Base-by-base conservation (phyloP, 2,329 filamentous ascomycete genomes). In the Orbilia brochopaga region DNA sequence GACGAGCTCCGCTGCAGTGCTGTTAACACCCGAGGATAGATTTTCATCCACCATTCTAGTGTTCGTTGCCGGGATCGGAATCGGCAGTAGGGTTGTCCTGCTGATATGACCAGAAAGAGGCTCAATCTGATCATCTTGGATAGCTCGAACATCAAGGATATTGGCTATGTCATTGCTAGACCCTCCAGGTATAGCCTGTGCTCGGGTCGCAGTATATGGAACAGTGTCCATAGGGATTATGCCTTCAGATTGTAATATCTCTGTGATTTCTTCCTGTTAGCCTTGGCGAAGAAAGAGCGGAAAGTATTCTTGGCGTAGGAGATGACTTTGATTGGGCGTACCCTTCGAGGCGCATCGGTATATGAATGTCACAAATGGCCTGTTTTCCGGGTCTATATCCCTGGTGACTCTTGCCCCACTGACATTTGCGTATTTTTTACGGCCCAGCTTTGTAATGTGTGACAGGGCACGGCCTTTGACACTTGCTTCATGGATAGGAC, bases 261-360 rank as follows among this genome's bases (percentile, higher is more conserved):
- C 48, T 52, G n/a, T 8, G 7, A 24, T 10, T 23, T 23, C 10
- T 11, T 21, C 32, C 32, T 13, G 32, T 37, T 37, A 6, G 6
- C 13, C 7, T 7, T 37, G 32, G 6, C 13, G 6, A 37, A 13
- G 32, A 13, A 7, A 37, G 32, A 37, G 13, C 32, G 13, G 32
- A 37, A 6, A 37, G 13, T 37, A 37, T 6, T 6, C 7, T 7
- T 37, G 32, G 44, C 13, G 13, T 23, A 11, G 21, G 6, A 48
- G n/a, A n/a, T n/a, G n/a, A n/a, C n/a, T n/a, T n/a, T n/a, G n/a
- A n/a, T n/a, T n/a, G n/a, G n/a, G n/a, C n/a, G n/a, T 55, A 55
- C 52, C 52, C 19, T 37, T 32, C 4, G 52, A 55, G 15, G 52
- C 30, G 37, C 37, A 55, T 3, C 52, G 52, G 52, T 35, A 55